Conservation (phyloP, 2,329 filamentous ascomycete genomes). For the Penicillium sp. region DNA sequence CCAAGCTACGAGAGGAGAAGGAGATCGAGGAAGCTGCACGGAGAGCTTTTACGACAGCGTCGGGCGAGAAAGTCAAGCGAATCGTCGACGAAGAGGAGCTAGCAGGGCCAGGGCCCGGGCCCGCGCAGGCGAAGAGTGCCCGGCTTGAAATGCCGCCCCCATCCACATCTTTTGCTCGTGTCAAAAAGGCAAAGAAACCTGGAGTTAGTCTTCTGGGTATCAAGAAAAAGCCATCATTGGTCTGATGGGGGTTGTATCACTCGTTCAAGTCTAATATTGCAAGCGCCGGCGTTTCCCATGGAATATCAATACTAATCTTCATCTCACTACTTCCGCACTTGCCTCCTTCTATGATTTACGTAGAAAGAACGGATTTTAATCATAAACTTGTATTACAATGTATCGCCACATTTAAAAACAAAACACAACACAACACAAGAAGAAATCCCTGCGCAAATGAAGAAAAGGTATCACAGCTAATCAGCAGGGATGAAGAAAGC, state of each 20-base stretch:
- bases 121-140: slow-evolving; percentile 27
- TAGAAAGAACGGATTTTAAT: neutral
- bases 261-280: slow-evolving; percentile 2
- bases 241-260: slow-evolving; percentile 11
- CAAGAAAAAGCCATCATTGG: slow-evolving; percentile 68
- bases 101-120: slow-evolving; percentile 25
- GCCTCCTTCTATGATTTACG: too few species aligned
- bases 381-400: slow-evolving; percentile 1
- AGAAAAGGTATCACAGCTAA: slow-evolving; percentile 19
- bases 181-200: slow-evolving; percentile 83
- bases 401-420: neutral
- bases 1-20: slow-evolving; percentile 61
- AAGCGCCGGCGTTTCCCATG: slow-evolving; percentile 12
- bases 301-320: too few species aligned
- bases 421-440: slow-evolving; percentile 8
- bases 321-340: too few species aligned
- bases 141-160: slow-evolving; percentile 41
- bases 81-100: slow-evolving; percentile 46
- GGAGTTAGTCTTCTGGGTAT: slow-evolving; percentile 69
- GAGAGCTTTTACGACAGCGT: slow-evolving; percentile 65
- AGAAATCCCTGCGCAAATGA: slow-evolving; percentile 4
- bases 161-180: slow-evolving; percentile 63
- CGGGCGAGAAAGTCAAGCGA: slow-evolving; percentile 49
- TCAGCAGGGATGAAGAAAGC: slow-evolving; percentile 3
- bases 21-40: slow-evolving; percentile 80